These are phyloP conservation scores for Picea glauca DNA, from an alignment of 75 land plant genomes.

Conservation along the genomic window DNA sequence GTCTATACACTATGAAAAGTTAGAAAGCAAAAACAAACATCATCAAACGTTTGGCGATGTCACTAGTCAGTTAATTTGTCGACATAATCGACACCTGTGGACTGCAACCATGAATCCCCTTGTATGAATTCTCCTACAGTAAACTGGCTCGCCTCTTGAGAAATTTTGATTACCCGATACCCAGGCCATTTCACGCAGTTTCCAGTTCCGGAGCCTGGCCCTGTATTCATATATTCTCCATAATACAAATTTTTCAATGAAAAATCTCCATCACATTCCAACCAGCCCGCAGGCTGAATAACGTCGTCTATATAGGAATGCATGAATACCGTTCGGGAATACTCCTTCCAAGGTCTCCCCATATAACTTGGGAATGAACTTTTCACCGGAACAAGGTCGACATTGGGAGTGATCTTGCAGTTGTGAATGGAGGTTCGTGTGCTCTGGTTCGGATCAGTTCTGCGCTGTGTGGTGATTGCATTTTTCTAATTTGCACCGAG, in stretches of 20 bases:
- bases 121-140: slow-evolving; percentile 30
- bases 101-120: slow-evolving; percentile 35
- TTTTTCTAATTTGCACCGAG: slow-evolving; percentile 33
- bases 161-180: neutral
- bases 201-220: no score
- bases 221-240: no score
- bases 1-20: no score
- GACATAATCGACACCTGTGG: slow-evolving; percentile 24
- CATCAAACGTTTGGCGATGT: no score
- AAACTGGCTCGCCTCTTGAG: slow-evolving; percentile 23
- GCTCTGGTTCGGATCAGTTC: slow-evolving; percentile 34
- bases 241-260: slow-evolving; percentile 20
- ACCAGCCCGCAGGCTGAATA: neutral
- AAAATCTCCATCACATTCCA: slow-evolving; percentile 38
- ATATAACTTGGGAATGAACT: slow-evolving; percentile 33
- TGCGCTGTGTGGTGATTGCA: slow-evolving; percentile 60
- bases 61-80: neutral
- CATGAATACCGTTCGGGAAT: slow-evolving; percentile 20
- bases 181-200: slow-evolving; percentile 50
- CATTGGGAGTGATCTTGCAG: slow-evolving; percentile 31
- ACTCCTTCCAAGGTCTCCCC: slow-evolving; percentile 77
- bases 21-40: neutral
- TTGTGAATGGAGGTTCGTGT: slow-evolving; percentile 43
- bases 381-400: slow-evolving; percentile 11
- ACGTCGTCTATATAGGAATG: slow-evolving; percentile 31